Conservation (phyloP, 495 filamentous ascomycete species). For the Delitschia confertaspora region DNA sequence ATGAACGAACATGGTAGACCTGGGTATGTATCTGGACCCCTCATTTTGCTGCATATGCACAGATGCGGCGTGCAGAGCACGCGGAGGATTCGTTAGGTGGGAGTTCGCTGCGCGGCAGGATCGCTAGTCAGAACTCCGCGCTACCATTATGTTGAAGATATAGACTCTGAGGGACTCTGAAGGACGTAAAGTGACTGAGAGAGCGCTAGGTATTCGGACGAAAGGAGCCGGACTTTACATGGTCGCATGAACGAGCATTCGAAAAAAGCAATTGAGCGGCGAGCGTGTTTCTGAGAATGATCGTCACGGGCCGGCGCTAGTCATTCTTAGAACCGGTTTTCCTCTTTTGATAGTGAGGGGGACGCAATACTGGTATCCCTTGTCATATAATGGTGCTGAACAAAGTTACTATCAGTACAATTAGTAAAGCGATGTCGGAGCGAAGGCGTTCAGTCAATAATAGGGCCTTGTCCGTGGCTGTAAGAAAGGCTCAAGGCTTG, state of each 20-base stretch:
- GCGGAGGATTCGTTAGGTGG: conserved; percentile 22
- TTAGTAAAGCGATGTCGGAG: neutral
- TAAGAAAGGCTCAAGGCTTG: conserved; percentile 9
- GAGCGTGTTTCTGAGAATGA: neutral
- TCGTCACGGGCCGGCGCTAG: conserved; percentile 2
- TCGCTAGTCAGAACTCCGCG: too few species aligned
- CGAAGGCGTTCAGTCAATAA: neutral
- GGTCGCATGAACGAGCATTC: conserved; percentile 15
- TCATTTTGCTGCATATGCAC: conserved; percentile 10
- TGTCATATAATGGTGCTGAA: neutral
- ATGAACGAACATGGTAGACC: too few species aligned
- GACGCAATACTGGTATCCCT: neutral
- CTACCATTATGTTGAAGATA: too few species aligned
- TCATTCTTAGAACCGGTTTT: neutral
- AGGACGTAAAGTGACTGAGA: too few species aligned
- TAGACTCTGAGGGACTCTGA: too few species aligned
- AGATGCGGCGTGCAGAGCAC: conserved; percentile 12
- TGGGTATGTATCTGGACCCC: too few species aligned
- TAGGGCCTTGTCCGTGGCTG: conserved; percentile 5
- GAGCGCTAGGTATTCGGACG: too few species aligned
- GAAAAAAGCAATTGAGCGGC: conserved; percentile 4
- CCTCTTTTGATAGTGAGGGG: neutral
- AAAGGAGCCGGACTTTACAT: neutral
- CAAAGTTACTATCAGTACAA: neutral
- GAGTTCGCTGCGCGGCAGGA: too few species aligned